A percentile compares a stretch with the other conserved stretches of the same genome.
Conservation (phyloP, 371 early-diverging fungal species). For the Mortierella sp. region DNA sequence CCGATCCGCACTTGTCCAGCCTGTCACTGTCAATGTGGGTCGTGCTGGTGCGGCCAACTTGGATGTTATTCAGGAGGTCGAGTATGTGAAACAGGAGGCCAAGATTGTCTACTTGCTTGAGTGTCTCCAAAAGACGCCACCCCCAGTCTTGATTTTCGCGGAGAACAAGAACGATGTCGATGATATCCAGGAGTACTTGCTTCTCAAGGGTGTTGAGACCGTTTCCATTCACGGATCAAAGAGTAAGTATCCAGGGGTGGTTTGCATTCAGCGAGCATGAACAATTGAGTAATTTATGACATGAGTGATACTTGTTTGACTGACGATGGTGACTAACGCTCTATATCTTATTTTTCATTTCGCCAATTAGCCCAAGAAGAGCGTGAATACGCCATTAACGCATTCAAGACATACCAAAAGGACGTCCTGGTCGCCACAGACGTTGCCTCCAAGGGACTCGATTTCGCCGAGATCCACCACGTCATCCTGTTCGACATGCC, state of each 20-base stretch:
- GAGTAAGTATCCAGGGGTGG: slow-evolving; percentile 64
- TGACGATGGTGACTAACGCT: background rate
- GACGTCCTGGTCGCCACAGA: slow-evolving; percentile 96
- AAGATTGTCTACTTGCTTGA: slow-evolving; percentile 94
- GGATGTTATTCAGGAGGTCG: slow-evolving; percentile 98
- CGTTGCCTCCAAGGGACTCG: slow-evolving; percentile 94
- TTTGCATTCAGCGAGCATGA: background rate
- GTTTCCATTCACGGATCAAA: slow-evolving; percentile 98
- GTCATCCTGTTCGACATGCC: slow-evolving; percentile 98
- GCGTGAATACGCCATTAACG: slow-evolving; percentile 84
- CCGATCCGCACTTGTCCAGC: slow-evolving; percentile 87
- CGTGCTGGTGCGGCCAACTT: slow-evolving; percentile 97
- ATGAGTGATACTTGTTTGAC: background rate
- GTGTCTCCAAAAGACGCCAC: slow-evolving; percentile 94
- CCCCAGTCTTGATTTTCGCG: slow-evolving; percentile 98
- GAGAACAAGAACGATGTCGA: slow-evolving; percentile 99
- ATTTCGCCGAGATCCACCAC: slow-evolving; percentile 93
- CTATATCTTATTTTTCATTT: background rate
- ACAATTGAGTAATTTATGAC: background rate
- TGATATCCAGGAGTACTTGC: slow-evolving; percentile 96
- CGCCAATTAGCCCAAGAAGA: slow-evolving; percentile 77
- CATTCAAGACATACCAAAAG: slow-evolving; percentile 86
- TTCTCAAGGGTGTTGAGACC: slow-evolving; percentile 94
- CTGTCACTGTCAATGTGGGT: slow-evolving; percentile 98
- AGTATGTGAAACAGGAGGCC: slow-evolving; percentile 96